Percentiles rank a stretch among this genome's conserved stretches.
Conservation (phyloP, 768 basidiomycete genomes). For the Hemileccinum impolitum region DNA sequence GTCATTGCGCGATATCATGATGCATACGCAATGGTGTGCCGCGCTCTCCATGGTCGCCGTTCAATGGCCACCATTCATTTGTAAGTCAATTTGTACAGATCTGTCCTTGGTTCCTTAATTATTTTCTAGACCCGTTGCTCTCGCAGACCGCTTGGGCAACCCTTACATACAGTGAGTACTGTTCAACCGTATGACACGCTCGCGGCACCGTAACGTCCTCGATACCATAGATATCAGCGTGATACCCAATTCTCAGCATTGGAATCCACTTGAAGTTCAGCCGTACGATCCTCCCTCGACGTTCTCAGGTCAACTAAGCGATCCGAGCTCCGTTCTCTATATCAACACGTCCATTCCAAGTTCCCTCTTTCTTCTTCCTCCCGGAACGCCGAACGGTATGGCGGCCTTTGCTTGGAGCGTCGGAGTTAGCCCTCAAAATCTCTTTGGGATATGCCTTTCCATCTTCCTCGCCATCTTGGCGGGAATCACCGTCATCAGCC, state of each 20-base stretch:
- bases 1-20: constrained; percentile 85
- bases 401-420: constrained; percentile 80
- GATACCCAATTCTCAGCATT: constrained; percentile 51
- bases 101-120: constrained; percentile 13
- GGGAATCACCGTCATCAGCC: constrained; percentile 64
- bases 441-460: constrained; percentile 78
- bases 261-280: constrained; percentile 61
- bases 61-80: constrained; percentile 90
- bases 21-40: constrained; percentile 92
- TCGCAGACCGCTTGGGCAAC: constrained; percentile 88
- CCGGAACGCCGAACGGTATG: constrained; percentile 61
- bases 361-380: constrained; percentile 66
- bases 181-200: constrained; percentile 8
- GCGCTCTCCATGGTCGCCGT: constrained; percentile 91
- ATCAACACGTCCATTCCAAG: constrained; percentile 69
- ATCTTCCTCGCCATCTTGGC: constrained; percentile 80
- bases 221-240: constrained; percentile 66
- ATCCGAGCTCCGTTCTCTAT: constrained; percentile 72
- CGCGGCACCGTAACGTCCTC: constrained; percentile 8
- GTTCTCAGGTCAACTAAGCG: constrained; percentile 71
- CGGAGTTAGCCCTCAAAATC: constrained; percentile 77
- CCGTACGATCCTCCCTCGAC: constrained; percentile 62
- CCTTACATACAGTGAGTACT: constrained; percentile 60
- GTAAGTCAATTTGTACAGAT: constrained; percentile 43
- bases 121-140: constrained; percentile 75